These are phyloP conservation scores for Dentipellis fragilis DNA, from an alignment of 768 basidiomycete species.

Conservation along the genomic window DNA sequence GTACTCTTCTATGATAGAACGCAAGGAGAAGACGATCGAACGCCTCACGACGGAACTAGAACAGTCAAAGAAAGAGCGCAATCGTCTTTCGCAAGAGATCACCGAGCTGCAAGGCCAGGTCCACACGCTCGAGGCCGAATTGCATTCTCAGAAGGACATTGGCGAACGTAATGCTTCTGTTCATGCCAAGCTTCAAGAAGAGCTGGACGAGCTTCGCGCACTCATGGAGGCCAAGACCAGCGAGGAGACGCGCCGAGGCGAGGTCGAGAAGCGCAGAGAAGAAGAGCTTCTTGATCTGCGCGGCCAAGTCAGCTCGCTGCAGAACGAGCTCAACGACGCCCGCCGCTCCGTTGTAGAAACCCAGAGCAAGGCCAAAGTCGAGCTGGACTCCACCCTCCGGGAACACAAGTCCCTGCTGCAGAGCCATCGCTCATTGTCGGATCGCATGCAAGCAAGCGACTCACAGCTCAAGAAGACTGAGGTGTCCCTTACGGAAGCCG, in stretches of 20 bases:
- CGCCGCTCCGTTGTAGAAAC: slow-evolving; percentile 51
- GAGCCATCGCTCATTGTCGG: slow-evolving; percentile 55
- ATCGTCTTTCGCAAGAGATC: slow-evolving; percentile 45
- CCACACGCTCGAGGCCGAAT: slow-evolving; percentile 53
- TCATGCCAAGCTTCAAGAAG: slow-evolving; percentile 60
- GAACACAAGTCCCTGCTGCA: slow-evolving; percentile 52
- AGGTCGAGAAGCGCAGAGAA: slow-evolving; percentile 84
- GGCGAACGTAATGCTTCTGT: slow-evolving; percentile 33
- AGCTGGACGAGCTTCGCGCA: slow-evolving; percentile 80
- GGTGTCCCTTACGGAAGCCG: slow-evolving; percentile 41
- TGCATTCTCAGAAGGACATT: slow-evolving; percentile 48
- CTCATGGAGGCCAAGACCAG: slow-evolving; percentile 76
- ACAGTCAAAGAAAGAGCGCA: slow-evolving; percentile 42
- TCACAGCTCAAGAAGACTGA: slow-evolving; percentile 40
- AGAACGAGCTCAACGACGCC: slow-evolving; percentile 56
- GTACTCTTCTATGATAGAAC: slow-evolving; percentile 63
- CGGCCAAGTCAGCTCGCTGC: slow-evolving; percentile 45
- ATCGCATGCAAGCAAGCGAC: slow-evolving; percentile 45
- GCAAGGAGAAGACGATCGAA: slow-evolving; percentile 64
- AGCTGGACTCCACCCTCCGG: slow-evolving; percentile 53
- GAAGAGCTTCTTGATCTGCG: slow-evolving; percentile 71
- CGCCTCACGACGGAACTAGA: slow-evolving; percentile 45
- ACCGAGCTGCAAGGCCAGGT: slow-evolving; percentile 62
- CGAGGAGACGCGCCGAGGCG: slow-evolving; percentile 74
- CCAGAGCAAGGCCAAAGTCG: slow-evolving; percentile 67